Conservation (phyloP, 2,329 filamentous ascomycete genomes). For the Verticillium tricorpus region DNA sequence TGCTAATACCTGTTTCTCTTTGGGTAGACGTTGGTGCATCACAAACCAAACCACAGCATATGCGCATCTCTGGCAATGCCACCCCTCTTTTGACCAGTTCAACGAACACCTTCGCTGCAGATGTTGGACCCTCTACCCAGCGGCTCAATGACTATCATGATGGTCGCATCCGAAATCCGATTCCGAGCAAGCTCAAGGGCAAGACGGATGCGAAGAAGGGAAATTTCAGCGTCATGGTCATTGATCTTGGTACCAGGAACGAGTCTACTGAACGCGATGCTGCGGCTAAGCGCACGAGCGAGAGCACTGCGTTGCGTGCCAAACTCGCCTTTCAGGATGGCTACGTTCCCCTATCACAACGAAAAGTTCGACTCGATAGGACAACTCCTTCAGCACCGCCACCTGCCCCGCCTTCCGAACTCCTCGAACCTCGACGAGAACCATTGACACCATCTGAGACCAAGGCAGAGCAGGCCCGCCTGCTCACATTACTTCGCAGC, state of each 20-base stretch:
- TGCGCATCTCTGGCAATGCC: neutral
- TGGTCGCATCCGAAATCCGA: slow-evolving; percentile 50
- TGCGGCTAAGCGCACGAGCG: slow-evolving; percentile 57
- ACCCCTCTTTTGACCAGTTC: neutral
- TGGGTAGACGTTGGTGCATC: neutral
- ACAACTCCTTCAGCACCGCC: neutral
- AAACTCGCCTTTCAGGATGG: slow-evolving; percentile 49
- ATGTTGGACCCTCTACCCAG: neutral
- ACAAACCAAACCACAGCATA: neutral
- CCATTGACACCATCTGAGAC: slow-evolving; percentile 40
- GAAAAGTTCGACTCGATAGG: slow-evolving; percentile 25
- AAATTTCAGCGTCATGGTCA: slow-evolving; percentile 61
- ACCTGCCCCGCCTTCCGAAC: neutral
- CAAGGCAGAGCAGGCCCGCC: slow-evolving; percentile 55
- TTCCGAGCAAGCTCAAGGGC: slow-evolving; percentile 59
- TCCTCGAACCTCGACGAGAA: slow-evolving; percentile 12
- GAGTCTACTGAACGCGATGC: slow-evolving; percentile 45
- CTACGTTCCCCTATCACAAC: slow-evolving; percentile 43
- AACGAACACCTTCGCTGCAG: neutral
- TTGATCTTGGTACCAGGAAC: slow-evolving; percentile 42
- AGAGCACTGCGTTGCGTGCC: slow-evolving; percentile 55
- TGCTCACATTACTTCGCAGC: slow-evolving; percentile 52
- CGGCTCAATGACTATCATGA: slow-evolving; percentile 22
- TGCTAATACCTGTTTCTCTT: neutral
- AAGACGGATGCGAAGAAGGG: slow-evolving; percentile 52